Base-by-base conservation (phyloP, 1,284 basidiomycete genomes). In the Heterobasidion parviporum region DNA sequence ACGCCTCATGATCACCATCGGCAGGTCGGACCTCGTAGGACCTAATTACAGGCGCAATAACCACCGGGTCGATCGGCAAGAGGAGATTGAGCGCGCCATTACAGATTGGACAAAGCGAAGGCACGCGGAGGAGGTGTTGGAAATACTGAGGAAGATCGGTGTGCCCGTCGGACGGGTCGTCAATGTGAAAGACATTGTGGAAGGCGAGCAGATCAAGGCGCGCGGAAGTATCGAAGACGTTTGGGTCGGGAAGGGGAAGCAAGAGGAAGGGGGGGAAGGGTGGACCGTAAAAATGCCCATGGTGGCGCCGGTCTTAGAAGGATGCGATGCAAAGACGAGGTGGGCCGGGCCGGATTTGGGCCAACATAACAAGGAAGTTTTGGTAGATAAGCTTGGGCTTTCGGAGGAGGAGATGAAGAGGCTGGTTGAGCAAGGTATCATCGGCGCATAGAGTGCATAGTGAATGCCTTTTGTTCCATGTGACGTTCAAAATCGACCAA, bases 291-390 rank as follows among this genome's bases (percentile, higher is more conserved):
- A 84, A 68, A 83, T 87, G 79, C 74, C 77, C 44, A 75, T 75
- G 32, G 81, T 83, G 16, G 80, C 81, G 56, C 85, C 85, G 6
- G 66, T 80, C 44, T 63, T 87, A 51, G 78, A 84, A 55, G 81
- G 80, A 14, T 78, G 77, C 48, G 74, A 82, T 52, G 66, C 75
- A 8, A 71, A 72, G 61, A 83, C 83, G 3, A 75, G 73, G 56
- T 87, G 84, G 84, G 84, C 83, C 35, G 84, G 84, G 1, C 84
- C 84, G 4, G 75, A 84, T 59, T 68, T 87, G 34, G 85, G 85
- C 8, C 67, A 74, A 54, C 84, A 87, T 64, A 87, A 83, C 6
- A 73, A 78, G 36, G 77, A 83, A 58, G 77, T 87, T 26, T 65
- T 87, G 53, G 69, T 63, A 54, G 68, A 68, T 1, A 75, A 82